phyloP scores from a whole-genome alignment of 2,329 filamentous ascomycete species.

The Diatrype stigma region DNA sequence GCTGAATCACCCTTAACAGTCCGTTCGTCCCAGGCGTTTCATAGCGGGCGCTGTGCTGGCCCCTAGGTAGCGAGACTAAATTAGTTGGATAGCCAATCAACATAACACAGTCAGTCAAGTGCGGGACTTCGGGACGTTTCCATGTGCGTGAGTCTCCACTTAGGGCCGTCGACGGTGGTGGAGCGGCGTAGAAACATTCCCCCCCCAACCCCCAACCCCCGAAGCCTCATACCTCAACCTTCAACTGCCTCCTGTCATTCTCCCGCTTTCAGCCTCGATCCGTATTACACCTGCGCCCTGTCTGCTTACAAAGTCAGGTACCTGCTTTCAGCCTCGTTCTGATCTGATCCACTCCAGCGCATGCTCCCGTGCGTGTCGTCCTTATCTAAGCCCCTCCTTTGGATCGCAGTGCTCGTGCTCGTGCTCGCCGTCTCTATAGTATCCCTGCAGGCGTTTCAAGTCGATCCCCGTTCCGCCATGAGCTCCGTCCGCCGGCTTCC shows the following conservation, averaged over 20 bases:
- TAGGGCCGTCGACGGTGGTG: too few species aligned
- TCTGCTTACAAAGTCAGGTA: neutral
- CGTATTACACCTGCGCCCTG: too few species aligned
- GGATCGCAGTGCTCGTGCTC: neutral
- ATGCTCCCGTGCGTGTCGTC: neutral
- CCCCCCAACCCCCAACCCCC: too few species aligned
- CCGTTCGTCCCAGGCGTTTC: neutral
- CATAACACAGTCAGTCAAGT: too few species aligned
- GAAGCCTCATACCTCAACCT: neutral
- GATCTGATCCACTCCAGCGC: neutral
- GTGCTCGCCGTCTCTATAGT: neutral
- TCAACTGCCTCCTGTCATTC: too few species aligned
- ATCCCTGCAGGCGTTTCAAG: neutral
- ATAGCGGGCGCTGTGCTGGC: neutral
- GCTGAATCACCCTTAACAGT: neutral
- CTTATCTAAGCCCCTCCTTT: neutral
- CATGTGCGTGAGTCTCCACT: too few species aligned
- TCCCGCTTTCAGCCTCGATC: neutral
- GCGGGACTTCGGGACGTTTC: too few species aligned
- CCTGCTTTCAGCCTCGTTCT: neutral
- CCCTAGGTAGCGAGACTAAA: neutral
- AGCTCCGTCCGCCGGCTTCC: conserved; percentile 22
- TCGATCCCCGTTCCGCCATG: conserved; percentile 9
- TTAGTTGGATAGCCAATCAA: neutral
- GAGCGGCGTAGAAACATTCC: too few species aligned